Conservation (phyloP, 2,329 filamentous ascomycete species). For the Aotearoamyces nothofagi region DNA sequence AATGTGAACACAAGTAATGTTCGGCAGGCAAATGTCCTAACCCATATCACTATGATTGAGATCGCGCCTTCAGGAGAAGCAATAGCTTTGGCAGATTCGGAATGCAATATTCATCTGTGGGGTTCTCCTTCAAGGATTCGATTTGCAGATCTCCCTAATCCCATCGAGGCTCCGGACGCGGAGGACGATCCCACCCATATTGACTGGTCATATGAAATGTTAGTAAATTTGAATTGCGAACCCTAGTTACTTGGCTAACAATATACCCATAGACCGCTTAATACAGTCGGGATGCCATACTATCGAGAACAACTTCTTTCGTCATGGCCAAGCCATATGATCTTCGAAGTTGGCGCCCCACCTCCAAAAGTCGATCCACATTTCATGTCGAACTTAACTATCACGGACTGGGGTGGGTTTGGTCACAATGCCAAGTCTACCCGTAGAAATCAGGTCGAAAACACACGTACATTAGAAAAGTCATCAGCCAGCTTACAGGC, state of each 20-base stretch:
- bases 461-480: constrained; percentile 51
- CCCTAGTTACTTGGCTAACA: constrained; percentile 5
- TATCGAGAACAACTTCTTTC: constrained; percentile 82
- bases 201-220: constrained; percentile 56
- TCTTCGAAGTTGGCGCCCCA: constrained; percentile 76
- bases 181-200: constrained; percentile 30
- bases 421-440: constrained; percentile 61
- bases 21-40: constrained; percentile 44
- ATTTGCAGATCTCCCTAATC: constrained; percentile 55
- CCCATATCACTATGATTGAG: constrained; percentile 48
- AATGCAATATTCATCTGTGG: constrained; percentile 53
- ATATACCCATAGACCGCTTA: constrained; percentile 54
- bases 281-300: constrained; percentile 78
- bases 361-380: constrained; percentile 59
- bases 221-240: constrained; percentile 19
- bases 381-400: constrained; percentile 52
- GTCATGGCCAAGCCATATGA: constrained; percentile 71
- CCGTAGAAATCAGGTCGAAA: constrained; percentile 70
- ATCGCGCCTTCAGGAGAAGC: constrained; percentile 59
- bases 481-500: constrained; percentile 47
- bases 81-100: constrained; percentile 48
- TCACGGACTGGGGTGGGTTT: constrained; percentile 62
- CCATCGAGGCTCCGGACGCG: constrained; percentile 49
- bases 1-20: constrained; percentile 57
- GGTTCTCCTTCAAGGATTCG: constrained; percentile 53